Evolutionary conservation across 495 filamentous ascomycete genomes (phyloP), one percentile per base, ranked within the genome.

Genomic region (Penicillium macrosclerotiorum): DNA sequence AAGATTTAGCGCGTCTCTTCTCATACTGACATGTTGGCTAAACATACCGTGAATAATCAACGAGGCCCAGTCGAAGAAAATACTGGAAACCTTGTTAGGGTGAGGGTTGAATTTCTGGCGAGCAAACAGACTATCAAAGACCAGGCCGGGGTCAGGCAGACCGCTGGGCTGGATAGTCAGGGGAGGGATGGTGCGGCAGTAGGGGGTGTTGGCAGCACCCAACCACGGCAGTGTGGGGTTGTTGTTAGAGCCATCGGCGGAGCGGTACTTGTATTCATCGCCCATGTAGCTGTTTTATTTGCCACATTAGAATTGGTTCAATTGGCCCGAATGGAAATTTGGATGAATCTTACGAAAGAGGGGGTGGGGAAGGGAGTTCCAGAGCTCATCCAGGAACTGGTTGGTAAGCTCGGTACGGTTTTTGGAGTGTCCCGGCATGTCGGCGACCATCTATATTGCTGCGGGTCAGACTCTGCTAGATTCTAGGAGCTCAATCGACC

Each of bases 201-300:
- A 81, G 19, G 77, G 59, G 14, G 76, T 79, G 52, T 77, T 76
- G 14, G 77, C 77, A 43, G 74, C 74, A 37, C 77, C 78, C 34
- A 81, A 55, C 67, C 74, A 73, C 5, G 78, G 78, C 40, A 73
- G 70, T 27, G 75, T 73, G 36, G 77, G 73, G 54, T 80, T 81
- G 59, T 82, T 81, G 55, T 80, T 76, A 0, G 81, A 86, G n/a
- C 86, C 86, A 68, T 90, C 86, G 2, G 84, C 83, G 35, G 74
- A 75, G n/a, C 86, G 76, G 54, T 88, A 90, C 42, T 72, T 60
- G 53, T 75, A 83, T 32, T 84, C 75, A 42, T 84, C 77, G 14
- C 85, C 85, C 54, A 88, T 68, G 52, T 78, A 87, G 31, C 73
- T 76, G 32, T 51, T 20, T 2, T 11, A n/a, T n/a, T n/a, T n/a